Conservation (phyloP, 208 protist genomes). For the Willaertia magna region DNA sequence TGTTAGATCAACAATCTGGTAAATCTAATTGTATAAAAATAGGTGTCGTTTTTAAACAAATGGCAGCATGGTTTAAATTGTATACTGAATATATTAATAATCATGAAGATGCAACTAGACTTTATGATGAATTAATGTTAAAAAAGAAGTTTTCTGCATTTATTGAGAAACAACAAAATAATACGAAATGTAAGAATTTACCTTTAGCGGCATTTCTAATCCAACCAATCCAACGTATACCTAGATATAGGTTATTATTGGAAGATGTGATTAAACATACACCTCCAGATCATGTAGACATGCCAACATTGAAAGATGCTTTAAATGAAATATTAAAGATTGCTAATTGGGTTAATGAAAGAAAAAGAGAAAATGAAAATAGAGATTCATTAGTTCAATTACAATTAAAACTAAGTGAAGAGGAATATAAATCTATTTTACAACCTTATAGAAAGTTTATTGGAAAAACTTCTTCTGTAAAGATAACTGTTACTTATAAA, state of each 20-base stretch:
- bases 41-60: background rate
- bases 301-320: background rate
- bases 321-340: background rate
- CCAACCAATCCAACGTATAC: background rate
- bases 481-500: background rate
- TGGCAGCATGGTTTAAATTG: background rate
- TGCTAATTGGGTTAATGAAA: background rate
- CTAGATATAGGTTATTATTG: background rate
- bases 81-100: background rate
- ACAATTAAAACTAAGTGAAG: background rate
- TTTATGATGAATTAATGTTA: background rate
- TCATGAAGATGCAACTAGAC: background rate
- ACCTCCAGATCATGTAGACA: background rate
- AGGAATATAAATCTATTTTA: background rate
- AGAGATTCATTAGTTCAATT: background rate
- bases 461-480: background rate
- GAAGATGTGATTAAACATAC: background rate
- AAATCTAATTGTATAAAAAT: background rate
- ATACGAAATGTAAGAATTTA: background rate
- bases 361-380: conserved; percentile 10
- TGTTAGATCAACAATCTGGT: background rate
- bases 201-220: background rate
- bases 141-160: background rate
- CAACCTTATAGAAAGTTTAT: background rate
- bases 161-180: background rate